phyloP scores from a whole-genome alignment of 1,139 yeast species.

The Magnusiomyces fungicola region DNA sequence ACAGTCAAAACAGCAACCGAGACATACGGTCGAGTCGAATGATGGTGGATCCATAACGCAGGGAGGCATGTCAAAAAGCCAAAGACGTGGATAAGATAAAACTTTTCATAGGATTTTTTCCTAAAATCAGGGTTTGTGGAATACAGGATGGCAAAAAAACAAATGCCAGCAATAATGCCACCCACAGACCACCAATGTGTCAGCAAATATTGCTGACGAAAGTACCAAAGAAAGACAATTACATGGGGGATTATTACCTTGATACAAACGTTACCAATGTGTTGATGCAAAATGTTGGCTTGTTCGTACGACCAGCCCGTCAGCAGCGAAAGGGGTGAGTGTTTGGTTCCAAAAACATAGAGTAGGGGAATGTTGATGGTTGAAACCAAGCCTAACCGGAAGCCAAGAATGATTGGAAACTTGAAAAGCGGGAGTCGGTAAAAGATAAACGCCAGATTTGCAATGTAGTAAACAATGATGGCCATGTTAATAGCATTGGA shows the following conservation, averaged over 20 bases:
- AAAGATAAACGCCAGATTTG: slow-evolving; percentile 14
- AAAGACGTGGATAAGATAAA: slow-evolving; percentile 22
- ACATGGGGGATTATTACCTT: slow-evolving; percentile 19
- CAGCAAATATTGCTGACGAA: slow-evolving; percentile 19
- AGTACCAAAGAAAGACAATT: slow-evolving; percentile 20
- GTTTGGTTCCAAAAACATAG: slow-evolving; percentile 26
- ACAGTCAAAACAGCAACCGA: slow-evolving; percentile 21
- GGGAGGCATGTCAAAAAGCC: slow-evolving; percentile 23
- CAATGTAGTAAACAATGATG: slow-evolving; percentile 9
- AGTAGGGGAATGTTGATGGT: slow-evolving; percentile 23
- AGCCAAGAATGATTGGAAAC: slow-evolving; percentile 20
- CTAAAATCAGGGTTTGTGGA: slow-evolving; percentile 15
- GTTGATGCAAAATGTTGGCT: slow-evolving; percentile 26
- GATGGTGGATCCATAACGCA: slow-evolving; percentile 24
- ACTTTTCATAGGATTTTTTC: slow-evolving; percentile 20
- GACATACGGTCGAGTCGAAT: slow-evolving; percentile 23
- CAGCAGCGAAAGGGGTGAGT: slow-evolving; percentile 22
- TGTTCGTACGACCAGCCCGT: slow-evolving; percentile 30
- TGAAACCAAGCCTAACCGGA: slow-evolving; percentile 24
- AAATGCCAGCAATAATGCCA: slow-evolving; percentile 22
- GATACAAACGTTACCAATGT: slow-evolving; percentile 21
- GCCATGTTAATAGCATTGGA: slow-evolving; percentile 9
- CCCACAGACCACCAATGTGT: slow-evolving; percentile 20
- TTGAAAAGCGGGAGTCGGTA: slow-evolving; percentile 11
- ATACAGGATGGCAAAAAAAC: slow-evolving; percentile 21